phyloP scores from a whole-genome alignment of 768 basidiomycete species.

The Suillus placidus region DNA sequence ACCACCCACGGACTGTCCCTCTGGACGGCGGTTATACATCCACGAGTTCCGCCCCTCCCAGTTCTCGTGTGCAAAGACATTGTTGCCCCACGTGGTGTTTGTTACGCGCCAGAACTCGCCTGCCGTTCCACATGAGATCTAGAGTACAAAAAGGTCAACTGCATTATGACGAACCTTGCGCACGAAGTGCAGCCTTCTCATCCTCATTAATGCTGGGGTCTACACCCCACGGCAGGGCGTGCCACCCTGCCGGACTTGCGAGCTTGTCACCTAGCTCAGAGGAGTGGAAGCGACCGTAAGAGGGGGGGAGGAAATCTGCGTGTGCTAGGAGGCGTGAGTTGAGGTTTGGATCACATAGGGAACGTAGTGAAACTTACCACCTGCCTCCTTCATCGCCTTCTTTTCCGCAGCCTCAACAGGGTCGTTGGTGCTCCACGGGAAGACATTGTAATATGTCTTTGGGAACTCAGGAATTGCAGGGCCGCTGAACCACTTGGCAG shows the following conservation, averaged over 20 bases:
- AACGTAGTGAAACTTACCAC: constrained; percentile 15
- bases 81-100: constrained; percentile 87
- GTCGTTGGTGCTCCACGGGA: constrained; percentile 84
- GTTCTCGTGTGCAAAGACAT: constrained; percentile 94
- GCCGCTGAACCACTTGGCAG: background rate
- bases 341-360: background rate
- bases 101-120: constrained; percentile 58
- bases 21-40: constrained; percentile 79
- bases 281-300: constrained; percentile 37
- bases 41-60: constrained; percentile 74
- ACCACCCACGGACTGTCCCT: constrained; percentile 34
- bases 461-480: constrained; percentile 16
- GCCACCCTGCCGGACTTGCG: constrained; percentile 93
- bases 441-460: constrained; percentile 68
- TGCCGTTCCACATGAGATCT: constrained; percentile 24
- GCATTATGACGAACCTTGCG: background rate
- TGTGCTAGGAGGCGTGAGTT: constrained; percentile 15
- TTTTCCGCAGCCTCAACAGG: constrained; percentile 54
- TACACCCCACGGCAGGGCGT: constrained; percentile 70
- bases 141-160: background rate
- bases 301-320: constrained; percentile 11
- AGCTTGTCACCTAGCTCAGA: constrained; percentile 73
- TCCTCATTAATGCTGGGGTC: constrained; percentile 52
- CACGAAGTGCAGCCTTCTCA: constrained; percentile 12
- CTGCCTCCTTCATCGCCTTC: constrained; percentile 21